These are phyloP conservation scores for Geum urbanum DNA, from an alignment of 306 rosid species.

Conservation along the genomic window DNA sequence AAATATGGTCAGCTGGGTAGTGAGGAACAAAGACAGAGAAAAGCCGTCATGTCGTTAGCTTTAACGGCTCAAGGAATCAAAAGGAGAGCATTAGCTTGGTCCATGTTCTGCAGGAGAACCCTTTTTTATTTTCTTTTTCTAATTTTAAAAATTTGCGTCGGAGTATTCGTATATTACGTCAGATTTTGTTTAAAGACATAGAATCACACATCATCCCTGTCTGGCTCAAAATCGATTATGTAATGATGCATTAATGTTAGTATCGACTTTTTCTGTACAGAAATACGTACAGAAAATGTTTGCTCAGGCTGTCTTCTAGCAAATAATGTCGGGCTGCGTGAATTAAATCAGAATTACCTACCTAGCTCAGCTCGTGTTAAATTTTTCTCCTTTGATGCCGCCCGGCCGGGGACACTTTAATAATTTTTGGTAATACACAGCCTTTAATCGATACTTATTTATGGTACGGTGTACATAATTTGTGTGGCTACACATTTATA, in stretches of 20 bases:
- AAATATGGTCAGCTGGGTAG: constrained; percentile 19
- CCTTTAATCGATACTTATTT: no score
- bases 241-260: no score
- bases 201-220: not conserved
- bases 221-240: no score
- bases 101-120: not conserved
- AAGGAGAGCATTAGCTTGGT: constrained; percentile 4
- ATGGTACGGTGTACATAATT: not conserved
- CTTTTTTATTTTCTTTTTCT: not conserved
- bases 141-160: constrained; percentile 28
- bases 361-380: no score
- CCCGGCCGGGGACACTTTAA: no score
- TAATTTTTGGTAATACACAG: no score
- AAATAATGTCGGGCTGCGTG: no score
- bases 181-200: constrained; percentile 25
- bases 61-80: constrained; percentile 45
- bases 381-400: no score
- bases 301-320: no score
- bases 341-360: no score
- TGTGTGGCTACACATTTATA: not conserved
- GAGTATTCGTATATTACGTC: constrained; percentile 36
- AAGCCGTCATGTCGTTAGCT: constrained; percentile 66
- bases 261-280: no score
- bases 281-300: no score
- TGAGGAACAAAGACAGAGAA: constrained; percentile 64